Percentiles rank a stretch among this genome's conserved stretches.
Evolutionary conservation across 1,139 yeast genomes (phyloP).

Genomic region (Pichia sp.): DNA sequence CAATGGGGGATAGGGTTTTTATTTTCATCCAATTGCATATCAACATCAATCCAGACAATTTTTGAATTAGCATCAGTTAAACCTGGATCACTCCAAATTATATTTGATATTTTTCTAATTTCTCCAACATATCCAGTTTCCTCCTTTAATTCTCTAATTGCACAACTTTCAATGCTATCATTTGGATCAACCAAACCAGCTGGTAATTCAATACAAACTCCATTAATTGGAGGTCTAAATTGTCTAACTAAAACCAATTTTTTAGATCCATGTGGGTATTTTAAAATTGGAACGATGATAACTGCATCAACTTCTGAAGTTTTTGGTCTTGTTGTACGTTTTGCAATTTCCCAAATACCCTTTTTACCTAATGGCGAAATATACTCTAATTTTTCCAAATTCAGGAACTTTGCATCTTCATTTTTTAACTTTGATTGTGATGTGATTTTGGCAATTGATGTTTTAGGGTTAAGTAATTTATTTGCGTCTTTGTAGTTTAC

Average conservation of each 20-base stretch:
- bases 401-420: constrained; percentile 54
- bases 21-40: constrained; percentile 59
- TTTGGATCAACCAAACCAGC: constrained; percentile 89
- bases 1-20: constrained; percentile 61
- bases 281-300: constrained; percentile 72
- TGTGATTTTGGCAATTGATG: constrained; percentile 32
- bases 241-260: constrained; percentile 76
- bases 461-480: constrained; percentile 11
- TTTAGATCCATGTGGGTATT: constrained; percentile 29
- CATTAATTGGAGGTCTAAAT: constrained; percentile 85
- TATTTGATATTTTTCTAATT: constrained; percentile 39
- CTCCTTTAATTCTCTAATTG: constrained; percentile 78
- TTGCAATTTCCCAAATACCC: constrained; percentile 87
- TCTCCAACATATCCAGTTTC: constrained; percentile 88
- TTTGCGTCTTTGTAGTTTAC: constrained; percentile 6
- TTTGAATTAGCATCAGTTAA: constrained; percentile 85
- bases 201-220: constrained; percentile 86
- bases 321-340: constrained; percentile 68
- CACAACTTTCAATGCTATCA: constrained; percentile 73
- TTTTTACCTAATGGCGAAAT: constrained; percentile 58
- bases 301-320: constrained; percentile 77
- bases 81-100: constrained; percentile 85
- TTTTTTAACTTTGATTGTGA: constrained; percentile 30
- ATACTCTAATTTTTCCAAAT: constrained; percentile 58
- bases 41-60: constrained; percentile 73